These are phyloP conservation scores for Exophiala spinifera DNA, from an alignment of 2,329 filamentous ascomycete genomes.

Conservation along the genomic window DNA sequence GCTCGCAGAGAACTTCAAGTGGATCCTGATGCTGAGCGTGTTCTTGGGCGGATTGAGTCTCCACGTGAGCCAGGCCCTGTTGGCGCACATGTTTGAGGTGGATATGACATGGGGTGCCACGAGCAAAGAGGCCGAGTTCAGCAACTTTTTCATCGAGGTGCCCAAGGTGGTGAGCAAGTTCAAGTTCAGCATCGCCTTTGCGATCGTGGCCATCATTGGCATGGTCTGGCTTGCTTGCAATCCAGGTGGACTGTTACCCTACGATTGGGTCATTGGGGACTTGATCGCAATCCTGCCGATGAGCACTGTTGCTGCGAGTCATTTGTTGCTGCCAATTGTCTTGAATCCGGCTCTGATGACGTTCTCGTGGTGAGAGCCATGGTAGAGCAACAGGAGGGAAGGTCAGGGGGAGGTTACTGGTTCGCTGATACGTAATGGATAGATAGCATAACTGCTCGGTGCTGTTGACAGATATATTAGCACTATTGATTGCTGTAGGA, in stretches of 20 bases:
- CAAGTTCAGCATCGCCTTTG: constrained; percentile 55
- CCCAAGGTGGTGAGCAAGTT: constrained; percentile 75
- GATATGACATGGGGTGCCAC: constrained; percentile 82
- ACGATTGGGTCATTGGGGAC: constrained; percentile 55
- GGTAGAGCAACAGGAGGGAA: background rate
- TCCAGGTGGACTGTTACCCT: constrained; percentile 38
- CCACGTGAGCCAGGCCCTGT: constrained; percentile 74
- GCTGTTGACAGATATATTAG: background rate
- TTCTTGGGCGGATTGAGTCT: constrained; percentile 80
- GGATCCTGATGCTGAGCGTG: constrained; percentile 63
- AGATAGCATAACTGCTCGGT: background rate
- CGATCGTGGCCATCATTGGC: constrained; percentile 44
- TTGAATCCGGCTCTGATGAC: constrained; percentile 34
- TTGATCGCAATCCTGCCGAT: constrained; percentile 63
- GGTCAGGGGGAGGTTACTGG: background rate
- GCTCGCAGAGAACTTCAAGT: constrained; percentile 59
- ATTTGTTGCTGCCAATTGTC: constrained; percentile 32
- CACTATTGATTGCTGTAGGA: no score
- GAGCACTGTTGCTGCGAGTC: constrained; percentile 43
- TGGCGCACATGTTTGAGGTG: constrained; percentile 81
- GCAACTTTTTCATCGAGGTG: constrained; percentile 82
- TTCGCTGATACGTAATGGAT: background rate
- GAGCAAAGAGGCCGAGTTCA: constrained; percentile 67
- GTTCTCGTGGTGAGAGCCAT: constrained; percentile 30
- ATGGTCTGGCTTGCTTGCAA: constrained; percentile 50